These are phyloP conservation scores for Chalciporus pseudorubinellus DNA, from an alignment of 768 basidiomycete species.

Conservation along the genomic window DNA sequence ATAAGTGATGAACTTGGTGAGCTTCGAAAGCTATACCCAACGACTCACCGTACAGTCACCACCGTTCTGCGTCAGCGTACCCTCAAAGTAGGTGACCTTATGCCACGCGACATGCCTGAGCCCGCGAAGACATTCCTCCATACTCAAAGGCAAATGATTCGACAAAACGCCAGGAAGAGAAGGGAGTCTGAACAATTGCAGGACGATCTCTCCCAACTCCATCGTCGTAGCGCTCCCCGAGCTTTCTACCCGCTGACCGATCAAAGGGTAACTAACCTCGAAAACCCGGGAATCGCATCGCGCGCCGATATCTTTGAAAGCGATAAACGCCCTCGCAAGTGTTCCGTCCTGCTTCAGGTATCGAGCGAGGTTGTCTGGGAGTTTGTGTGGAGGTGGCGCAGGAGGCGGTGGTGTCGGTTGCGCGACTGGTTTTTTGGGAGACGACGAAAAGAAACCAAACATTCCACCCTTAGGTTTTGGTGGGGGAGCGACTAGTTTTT, in stretches of 20 bases:
- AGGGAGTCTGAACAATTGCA: conserved; percentile 90
- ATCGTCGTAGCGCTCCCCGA: conserved; percentile 55
- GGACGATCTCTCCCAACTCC: conserved; percentile 82
- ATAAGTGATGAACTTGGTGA: neutral
- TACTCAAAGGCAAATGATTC: conserved; percentile 81
- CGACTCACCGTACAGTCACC: conserved; percentile 84
- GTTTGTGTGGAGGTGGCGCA: conserved; percentile 37
- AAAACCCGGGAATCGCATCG: conserved; percentile 84
- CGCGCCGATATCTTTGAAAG: conserved; percentile 81
- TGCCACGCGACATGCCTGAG: conserved; percentile 91
- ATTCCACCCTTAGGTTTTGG: conserved; percentile 61
- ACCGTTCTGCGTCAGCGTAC: conserved; percentile 87
- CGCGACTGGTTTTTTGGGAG: conserved; percentile 66
- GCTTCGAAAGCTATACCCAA: neutral
- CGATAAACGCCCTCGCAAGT: conserved; percentile 81
- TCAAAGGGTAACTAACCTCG: conserved; percentile 78
- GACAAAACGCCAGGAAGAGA: conserved; percentile 79
- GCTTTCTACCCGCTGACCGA: conserved; percentile 66
- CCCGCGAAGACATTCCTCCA: conserved; percentile 90
- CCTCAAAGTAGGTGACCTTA: conserved; percentile 91
- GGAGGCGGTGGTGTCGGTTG: conserved; percentile 36
- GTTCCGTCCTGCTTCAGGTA: conserved; percentile 86
- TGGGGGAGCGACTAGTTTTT: conserved; percentile 41
- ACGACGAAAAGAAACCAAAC: conserved; percentile 73
- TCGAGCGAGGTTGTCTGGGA: conserved; percentile 75